Base-by-base conservation (phyloP, 1,284 basidiomycete genomes). In the Chiua sp. region DNA sequence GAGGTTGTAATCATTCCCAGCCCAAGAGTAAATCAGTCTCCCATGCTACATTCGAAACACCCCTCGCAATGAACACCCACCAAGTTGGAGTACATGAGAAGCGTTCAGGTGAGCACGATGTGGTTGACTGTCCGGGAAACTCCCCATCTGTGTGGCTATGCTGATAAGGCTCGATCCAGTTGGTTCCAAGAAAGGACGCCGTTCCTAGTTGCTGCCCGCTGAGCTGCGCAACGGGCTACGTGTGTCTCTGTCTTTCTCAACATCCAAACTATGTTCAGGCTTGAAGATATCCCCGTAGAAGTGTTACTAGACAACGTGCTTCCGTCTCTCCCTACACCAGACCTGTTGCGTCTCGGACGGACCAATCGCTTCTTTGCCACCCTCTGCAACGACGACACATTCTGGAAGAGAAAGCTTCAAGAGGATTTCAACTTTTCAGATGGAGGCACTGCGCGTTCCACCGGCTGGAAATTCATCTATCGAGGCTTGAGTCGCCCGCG, bases 401-500 rank as follows among this genome's bases (percentile, higher is more conserved):
- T 94, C 61, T 96, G 93, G 93, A 88, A 88, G 67, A 79, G 82
- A 35, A 90, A 86, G 65, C 80, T 93, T 11, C 72, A 82, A 42
- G 70, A 75, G n/a, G 93, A 96, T 71, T 95, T 88, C 78, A 91
- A 93, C 69, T 94, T 93, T 69, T 81, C 86, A 16, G 84, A 85
- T 7, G 79, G 82, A 46, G 82, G 80, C 32, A 92, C 88, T 1
- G 91, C 91, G 20, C 79, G 92, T 26, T 87, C 80, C 22, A 85
- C 78, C 52, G 93, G 92, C 53, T 94, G 87, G 85, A 90, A 89
- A 75, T 83, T 87, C 65, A 86, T 96, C 39, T 96, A 94, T 76
- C 81, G 81, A 53, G 88, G 92, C 4, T 74, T 96, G 50, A 76
- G 73, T 35, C 72, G 68, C 73, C 87, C 82, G 62, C 84, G 76